Base-by-base conservation (phyloP, 352 stramenopile genomes). In the Pseudoperonospora humuli region DNA sequence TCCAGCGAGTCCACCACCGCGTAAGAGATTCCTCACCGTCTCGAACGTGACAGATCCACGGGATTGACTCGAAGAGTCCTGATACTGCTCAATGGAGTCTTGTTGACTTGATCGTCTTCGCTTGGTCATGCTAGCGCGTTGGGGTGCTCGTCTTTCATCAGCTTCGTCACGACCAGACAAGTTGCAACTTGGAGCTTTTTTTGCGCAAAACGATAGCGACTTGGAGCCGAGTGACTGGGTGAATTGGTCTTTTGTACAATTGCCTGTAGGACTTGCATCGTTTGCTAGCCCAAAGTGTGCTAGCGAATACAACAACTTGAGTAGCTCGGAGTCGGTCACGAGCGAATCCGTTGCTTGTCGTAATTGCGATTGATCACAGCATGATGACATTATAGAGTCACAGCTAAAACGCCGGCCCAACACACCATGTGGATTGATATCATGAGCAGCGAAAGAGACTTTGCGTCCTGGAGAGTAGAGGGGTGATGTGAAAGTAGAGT, bases 1-100 rank as follows among this genome's bases (percentile, higher is more conserved):
- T n/a, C n/a, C n/a, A n/a, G n/a, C n/a, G n/a, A n/a, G n/a, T n/a
- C n/a, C n/a, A n/a, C n/a, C n/a, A n/a, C n/a, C n/a, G n/a, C n/a
- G n/a, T 44, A 72, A 79, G 33, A 79, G 39, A 39, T 74, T 76
- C 57, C 82, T 83, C n/a, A 84, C 66, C 5, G 64, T 80, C 14
- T 61, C 35, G 29, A 70, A 82, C 7, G 53, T 76, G 31, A 86
- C 69, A 5, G 68, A 82, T n/a, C 53, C 65, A 11, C 65, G 63
- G 0, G 72, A 72, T 8, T 36, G 25, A 11, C 24, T 25, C 27
- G 25, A 25, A 14, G 36, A 38, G 27, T 56, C 45, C 3, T n/a
- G 45, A 18, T 43, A 54, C 18, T 21, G 25, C 14, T 40, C 38
- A 11, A 26, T 35, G 4, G 43, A 40, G 9, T 46, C 50, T 13